Base-by-base conservation (phyloP, 768 basidiomycete species). In the Lactifluus piperatus region DNA sequence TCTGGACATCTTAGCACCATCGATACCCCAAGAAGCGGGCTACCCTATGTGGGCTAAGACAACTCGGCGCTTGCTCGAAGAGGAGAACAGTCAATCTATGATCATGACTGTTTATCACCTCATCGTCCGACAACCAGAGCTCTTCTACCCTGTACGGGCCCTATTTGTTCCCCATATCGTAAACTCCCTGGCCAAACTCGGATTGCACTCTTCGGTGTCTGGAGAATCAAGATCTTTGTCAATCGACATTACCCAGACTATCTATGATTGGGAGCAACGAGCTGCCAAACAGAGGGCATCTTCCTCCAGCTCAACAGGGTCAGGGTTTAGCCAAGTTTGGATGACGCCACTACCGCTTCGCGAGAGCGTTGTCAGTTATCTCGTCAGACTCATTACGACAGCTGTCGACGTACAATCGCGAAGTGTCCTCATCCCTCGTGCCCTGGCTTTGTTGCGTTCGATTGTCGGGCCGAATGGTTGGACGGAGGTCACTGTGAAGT, bases 141-240 rank as follows among this genome's bases (percentile, higher is more conserved):
- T 97, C 9, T 99, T 97, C 74, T 98, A 88, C 75, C 86, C 91
- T 43, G 91, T 93, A 57, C 87, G 97, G 43, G 87, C 91, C 3
- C 76, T 97, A 9, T 98, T 97, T 72, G 82, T 97, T 14, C 88
- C 93, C 0, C 89, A 94, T 68, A 94, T 99, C 75, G 89, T 94
- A 41, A 88, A 88, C 67, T 91, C 90, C 10, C 76, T 99, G 62
- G 80, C 80, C 54, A 94, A 94, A 70, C 79, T 98, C 6, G 94
- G 93, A n/a, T 80, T 94, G 68, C 80, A 84, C 18, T 72, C 80
- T 3, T 77, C 79, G 4, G 81, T 91, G 11, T 87, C 83, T 9
- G 68, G 78, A 24, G 97, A 98, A 66, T 85, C 90, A 7, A 84
- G 93, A n/a, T 73, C 85, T 22, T 74, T 98, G 43, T 91, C 92